Percentiles rank a stretch among this genome's conserved stretches.
These are phyloP conservation scores for Alternaria gansuensis DNA, from an alignment of 2,329 filamentous ascomycete species.

Conservation along the genomic window DNA sequence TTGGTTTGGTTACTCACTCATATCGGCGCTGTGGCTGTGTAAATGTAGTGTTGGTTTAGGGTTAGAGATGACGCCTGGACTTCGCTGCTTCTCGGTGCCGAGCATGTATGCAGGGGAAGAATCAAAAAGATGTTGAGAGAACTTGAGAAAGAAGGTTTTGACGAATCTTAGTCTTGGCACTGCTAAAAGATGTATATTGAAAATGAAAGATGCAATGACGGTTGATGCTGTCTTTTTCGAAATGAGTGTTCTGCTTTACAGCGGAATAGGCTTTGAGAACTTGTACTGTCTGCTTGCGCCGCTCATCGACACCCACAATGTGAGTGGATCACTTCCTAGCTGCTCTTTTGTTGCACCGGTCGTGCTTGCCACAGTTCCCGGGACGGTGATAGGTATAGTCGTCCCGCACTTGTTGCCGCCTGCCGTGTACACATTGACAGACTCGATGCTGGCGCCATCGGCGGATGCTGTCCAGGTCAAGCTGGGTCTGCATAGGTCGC, in stretches of 20 bases:
- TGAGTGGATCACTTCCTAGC: slow-evolving; percentile 59
- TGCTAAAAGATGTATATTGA: slow-evolving; percentile 17
- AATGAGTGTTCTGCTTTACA: slow-evolving; percentile 28
- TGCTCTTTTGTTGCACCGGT: slow-evolving; percentile 61
- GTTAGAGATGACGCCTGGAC: slow-evolving; percentile 12
- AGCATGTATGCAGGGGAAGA: slow-evolving; percentile 1
- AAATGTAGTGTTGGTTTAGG: background rate
- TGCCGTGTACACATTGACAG: slow-evolving; percentile 59
- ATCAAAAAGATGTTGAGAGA: background rate
- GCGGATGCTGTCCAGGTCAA: slow-evolving; percentile 58
- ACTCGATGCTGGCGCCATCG: slow-evolving; percentile 58
- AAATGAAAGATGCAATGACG: slow-evolving; percentile 5
- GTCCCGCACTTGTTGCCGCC: slow-evolving; percentile 62
- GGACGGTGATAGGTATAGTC: slow-evolving; percentile 65
- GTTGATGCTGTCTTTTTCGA: slow-evolving; percentile 3
- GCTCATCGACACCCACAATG: slow-evolving; percentile 53
- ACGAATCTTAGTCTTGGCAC: background rate
- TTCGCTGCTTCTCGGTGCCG: background rate
- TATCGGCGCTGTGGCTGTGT: slow-evolving; percentile 23
- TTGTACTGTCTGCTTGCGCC: slow-evolving; percentile 49
- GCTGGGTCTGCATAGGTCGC: slow-evolving; percentile 63
- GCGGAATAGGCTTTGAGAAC: slow-evolving; percentile 39
- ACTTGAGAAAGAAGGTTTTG: background rate
- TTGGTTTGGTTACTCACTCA: slow-evolving; percentile 8
- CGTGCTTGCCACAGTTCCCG: slow-evolving; percentile 55